A percentile compares a stretch with the other conserved stretches of the same genome.
Conservation (phyloP, 2,329 filamentous ascomycete genomes). For the Cytospora leucostoma region DNA sequence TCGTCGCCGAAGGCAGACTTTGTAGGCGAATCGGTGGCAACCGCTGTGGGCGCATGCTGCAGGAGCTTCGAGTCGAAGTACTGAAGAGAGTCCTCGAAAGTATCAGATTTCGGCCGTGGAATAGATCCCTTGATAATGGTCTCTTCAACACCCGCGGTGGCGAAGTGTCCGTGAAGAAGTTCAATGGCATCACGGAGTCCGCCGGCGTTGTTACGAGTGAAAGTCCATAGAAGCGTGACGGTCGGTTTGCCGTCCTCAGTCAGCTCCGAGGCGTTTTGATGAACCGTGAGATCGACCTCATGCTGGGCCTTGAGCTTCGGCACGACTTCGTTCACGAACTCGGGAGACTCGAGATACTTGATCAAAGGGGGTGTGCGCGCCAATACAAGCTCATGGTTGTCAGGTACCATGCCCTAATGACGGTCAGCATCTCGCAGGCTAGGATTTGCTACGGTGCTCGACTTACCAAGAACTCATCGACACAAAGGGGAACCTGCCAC, state of each 20-base stretch:
- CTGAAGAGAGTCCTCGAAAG: constrained; percentile 93
- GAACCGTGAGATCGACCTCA: constrained; percentile 81
- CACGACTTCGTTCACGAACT: constrained; percentile 78
- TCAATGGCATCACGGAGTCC: constrained; percentile 95
- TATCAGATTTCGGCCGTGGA: constrained; percentile 96
- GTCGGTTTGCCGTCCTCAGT: constrained; percentile 60
- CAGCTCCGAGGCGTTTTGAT: constrained; percentile 61
- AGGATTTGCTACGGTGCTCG: neutral
- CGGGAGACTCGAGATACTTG: constrained; percentile 77
- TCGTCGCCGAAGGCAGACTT: constrained; percentile 83
- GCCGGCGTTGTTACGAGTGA: constrained; percentile 96
- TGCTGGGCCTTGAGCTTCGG: constrained; percentile 88
- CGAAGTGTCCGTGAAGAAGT: constrained; percentile 82
- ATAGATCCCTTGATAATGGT: constrained; percentile 91
- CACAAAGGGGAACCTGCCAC: constrained; percentile 96
- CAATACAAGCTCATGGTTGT: constrained; percentile 89
- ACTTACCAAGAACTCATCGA: constrained; percentile 85
- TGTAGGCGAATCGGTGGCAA: constrained; percentile 84
- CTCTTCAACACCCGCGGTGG: constrained; percentile 85
- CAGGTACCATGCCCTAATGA: constrained; percentile 85
- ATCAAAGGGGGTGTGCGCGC: constrained; percentile 74
- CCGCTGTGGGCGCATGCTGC: constrained; percentile 81
- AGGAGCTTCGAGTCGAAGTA: constrained; percentile 97
- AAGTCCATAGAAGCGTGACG: constrained; percentile 70
- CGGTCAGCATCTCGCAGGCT: constrained; percentile 35